Conservation (phyloP, 2,329 filamentous ascomycete species). For the Hirsutella minnesotensis region DNA sequence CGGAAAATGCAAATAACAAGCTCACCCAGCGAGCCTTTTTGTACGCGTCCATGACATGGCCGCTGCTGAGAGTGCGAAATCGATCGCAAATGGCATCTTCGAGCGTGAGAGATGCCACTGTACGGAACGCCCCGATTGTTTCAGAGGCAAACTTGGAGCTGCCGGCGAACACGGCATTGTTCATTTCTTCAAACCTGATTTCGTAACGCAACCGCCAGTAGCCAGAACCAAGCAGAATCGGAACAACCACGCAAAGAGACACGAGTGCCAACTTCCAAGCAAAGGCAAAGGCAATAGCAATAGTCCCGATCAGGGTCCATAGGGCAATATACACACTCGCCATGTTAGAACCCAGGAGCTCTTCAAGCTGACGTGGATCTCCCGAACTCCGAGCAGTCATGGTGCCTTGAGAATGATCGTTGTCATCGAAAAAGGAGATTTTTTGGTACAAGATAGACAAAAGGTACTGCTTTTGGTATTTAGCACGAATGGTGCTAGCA, state of each 20-base stretch:
- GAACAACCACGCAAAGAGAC: constrained; percentile 47
- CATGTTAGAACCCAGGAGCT: constrained; percentile 52
- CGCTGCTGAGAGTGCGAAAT: constrained; percentile 46
- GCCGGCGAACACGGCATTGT: constrained; percentile 54
- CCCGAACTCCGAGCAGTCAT: constrained; percentile 43
- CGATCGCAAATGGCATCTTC: constrained; percentile 52
- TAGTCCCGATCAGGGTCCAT: constrained; percentile 52
- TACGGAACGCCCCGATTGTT: constrained; percentile 61
- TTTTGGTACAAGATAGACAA: constrained; percentile 46
- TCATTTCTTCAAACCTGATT: constrained; percentile 57
- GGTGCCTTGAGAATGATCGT: constrained; percentile 47
- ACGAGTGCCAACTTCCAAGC: constrained; percentile 70
- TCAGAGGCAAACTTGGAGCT: constrained; percentile 67
- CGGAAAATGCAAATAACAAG: constrained; percentile 55
- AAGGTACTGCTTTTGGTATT: constrained; percentile 50
- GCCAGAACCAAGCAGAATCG: constrained; percentile 32
- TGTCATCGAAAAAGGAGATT: constrained; percentile 47
- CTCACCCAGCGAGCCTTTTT: constrained; percentile 50
- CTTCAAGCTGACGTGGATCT: constrained; percentile 48
- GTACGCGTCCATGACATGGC: constrained; percentile 48
- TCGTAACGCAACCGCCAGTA: constrained; percentile 46
- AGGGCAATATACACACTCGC: constrained; percentile 49
- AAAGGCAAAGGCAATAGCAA: constrained; percentile 57
- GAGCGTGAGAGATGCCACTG: constrained; percentile 58
- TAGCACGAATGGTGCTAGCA: constrained; percentile 35